These are phyloP conservation scores for Starmerella potacharoeniae DNA, from an alignment of 805 yeast genomes.

Conservation along the genomic window DNA sequence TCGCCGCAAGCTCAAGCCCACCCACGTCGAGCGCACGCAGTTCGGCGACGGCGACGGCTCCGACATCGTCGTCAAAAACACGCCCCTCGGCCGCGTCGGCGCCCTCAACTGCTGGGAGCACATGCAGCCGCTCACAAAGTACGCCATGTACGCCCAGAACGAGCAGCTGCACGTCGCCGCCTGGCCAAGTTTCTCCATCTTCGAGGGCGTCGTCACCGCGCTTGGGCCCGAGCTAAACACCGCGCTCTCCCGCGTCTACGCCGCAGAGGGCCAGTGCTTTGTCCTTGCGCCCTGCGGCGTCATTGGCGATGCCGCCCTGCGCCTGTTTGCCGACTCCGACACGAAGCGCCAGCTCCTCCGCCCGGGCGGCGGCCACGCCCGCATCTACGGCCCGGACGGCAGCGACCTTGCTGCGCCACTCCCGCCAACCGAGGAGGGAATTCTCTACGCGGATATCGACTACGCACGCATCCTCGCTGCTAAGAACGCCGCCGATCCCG, in stretches of 20 bases:
- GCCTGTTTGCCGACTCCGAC: neutral
- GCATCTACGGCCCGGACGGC: constrained; percentile 14
- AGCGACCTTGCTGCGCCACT: neutral
- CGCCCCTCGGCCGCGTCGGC: neutral
- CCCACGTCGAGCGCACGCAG: constrained; percentile 4
- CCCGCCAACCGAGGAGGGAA: constrained; percentile 7
- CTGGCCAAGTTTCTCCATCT: neutral
- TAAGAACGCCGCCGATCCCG: constrained; percentile 13
- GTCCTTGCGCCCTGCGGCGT: constrained; percentile 3
- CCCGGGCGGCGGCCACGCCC: constrained; percentile 10
- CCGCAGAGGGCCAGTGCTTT: constrained; percentile 11
- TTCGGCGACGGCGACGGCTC: constrained; percentile 9
- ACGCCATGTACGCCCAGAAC: neutral
- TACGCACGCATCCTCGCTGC: neutral
- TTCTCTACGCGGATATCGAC: constrained; percentile 7
- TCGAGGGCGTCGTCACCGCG: neutral
- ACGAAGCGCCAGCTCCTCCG: constrained; percentile 1
- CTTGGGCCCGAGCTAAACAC: neutral
- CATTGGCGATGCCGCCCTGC: neutral
- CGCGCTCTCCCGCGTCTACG: constrained; percentile 3
- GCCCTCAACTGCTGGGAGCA: constrained; percentile 5
- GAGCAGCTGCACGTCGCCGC: neutral
- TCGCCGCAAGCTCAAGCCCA: constrained; percentile 5
- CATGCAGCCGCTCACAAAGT: neutral
- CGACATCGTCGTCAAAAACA: neutral